Percentiles rank a stretch among this genome's conserved stretches.
phyloP scores from a whole-genome alignment of 1,139 yeast species.

The Diutina siamensis region DNA sequence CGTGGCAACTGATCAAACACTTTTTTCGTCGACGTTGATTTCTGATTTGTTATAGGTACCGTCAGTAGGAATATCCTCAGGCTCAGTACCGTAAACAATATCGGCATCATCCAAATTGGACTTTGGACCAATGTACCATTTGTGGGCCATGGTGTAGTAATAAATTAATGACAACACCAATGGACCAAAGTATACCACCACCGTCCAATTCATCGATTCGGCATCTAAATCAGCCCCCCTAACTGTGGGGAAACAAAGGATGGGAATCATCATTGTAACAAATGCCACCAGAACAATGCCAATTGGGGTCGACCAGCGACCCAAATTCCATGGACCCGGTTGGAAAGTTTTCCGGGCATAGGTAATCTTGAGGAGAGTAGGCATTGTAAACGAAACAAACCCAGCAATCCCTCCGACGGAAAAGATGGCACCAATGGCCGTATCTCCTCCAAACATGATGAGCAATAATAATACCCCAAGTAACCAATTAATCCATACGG shows the following conservation, averaged over 20 bases:
- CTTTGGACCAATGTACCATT: conserved; percentile 60
- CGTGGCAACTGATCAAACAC: no score
- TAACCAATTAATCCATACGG: conserved; percentile 53
- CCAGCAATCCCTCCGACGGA: conserved; percentile 71
- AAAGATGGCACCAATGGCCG: conserved; percentile 63
- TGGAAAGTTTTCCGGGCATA: conserved; percentile 42
- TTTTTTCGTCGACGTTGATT: neutral
- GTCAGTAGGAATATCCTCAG: neutral
- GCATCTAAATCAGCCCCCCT: conserved; percentile 37
- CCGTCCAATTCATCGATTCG: conserved; percentile 60
- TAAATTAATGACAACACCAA: conserved; percentile 41
- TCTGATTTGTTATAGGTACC: neutral
- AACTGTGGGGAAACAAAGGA: conserved; percentile 52
- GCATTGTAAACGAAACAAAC: conserved; percentile 59
- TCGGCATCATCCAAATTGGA: conserved; percentile 32
- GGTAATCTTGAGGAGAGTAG: conserved; percentile 50
- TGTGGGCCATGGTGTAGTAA: conserved; percentile 47
- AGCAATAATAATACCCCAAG: conserved; percentile 48
- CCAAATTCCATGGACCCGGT: conserved; percentile 66
- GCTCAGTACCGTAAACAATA: neutral
- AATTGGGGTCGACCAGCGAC: conserved; percentile 38
- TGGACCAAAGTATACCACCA: conserved; percentile 56
- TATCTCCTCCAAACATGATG: conserved; percentile 53
- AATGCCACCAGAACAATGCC: conserved; percentile 33
- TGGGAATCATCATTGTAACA: conserved; percentile 53